Base-by-base conservation (phyloP, 163 green algal genomes). In the Chlorella variabilis region DNA sequence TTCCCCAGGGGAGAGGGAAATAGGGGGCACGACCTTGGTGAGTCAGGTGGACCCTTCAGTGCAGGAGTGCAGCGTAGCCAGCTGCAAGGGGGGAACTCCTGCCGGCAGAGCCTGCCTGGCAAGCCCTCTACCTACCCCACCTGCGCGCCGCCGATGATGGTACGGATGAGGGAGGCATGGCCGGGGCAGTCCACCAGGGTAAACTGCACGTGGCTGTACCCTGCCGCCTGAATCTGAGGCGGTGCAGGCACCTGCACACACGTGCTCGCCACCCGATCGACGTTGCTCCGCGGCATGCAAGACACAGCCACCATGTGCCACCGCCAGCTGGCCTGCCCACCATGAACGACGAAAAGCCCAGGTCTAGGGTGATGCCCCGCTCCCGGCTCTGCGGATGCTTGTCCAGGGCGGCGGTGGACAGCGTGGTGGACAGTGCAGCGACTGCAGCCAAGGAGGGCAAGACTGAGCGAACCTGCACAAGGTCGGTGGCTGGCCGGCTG, bases 151-250 rank as follows among this genome's bases (percentile, higher is more conserved):
- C 96, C 95, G 36, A 98, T 91, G 84, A 98, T 94, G 34, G 95
- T 98, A 33, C 92, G 85, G 76, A 98, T 97, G 38, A 98, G 90
- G 0, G 92, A 96, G 13, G 96, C 96, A 81, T 99, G 96, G 13
- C 96, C 96, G 8, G 96, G 96, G 85, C 96, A 99, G 89, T 99
- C 96, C 51, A 99, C 96, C 36, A 99, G 89, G 0, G 96, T 99
- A 81, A 98, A 95, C 87, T 99, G 96, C 65, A 98, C 79, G 54
- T 85, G 75, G 27, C 93, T 86, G 71, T 91, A 94, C 2, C 81
- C 86, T 25, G 92, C 78, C 21, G 88, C 69, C 1, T 58, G 39
- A 41, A 97, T 71, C 51, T 90, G 86, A 1, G 66, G 62, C 1
- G 92, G 92, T 62, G 94, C 62, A 0, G 92, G 88, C 2, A 91